Base-by-base conservation (phyloP, 2,329 filamentous ascomycete species). In the Ophiostoma novo-ulmi region DNA sequence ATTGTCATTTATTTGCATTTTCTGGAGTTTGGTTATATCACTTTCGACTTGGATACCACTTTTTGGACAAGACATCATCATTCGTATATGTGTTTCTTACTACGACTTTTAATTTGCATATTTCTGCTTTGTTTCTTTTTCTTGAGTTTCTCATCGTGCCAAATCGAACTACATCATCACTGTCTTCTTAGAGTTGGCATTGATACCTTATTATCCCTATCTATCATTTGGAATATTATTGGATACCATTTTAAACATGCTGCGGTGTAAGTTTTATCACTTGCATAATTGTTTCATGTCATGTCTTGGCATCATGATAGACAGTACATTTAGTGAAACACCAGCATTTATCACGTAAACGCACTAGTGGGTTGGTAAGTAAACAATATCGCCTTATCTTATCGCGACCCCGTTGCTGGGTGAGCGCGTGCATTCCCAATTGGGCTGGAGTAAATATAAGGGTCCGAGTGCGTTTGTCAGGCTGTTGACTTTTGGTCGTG, bases 391-490 rank as follows among this genome's bases (percentile, higher is more conserved):
- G 11, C 41, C 58, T 66, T 68, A 66, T 35, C 44, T 70, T 67
- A 73, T 73, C 71, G 67, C 10, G 2, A 26, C 1, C 2, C 22
- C 69, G 73, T 74, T 74, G 73, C 73, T 72, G 22, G 72, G 73
- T 73, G 52, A 74, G 71, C 67, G 22, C 65, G 65, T 69, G 22
- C 65, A 67, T 71, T 70, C 72, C 72, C 3, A n/a, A 74, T 71
- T 61, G 17, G 70, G 72, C 13, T 68, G 70, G 31, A 69, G 73
- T 74, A 74, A 74, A 74, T 73, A 74, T 72, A 74, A 44, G 44
- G 66, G 65, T 39, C 58, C 17, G 52, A 52, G 61, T 11, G 38
- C 58, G 22, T 10, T 6, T 63, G 41, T 41, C 70, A 58, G 39
- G 65, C 55, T 35, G 36, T 36, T 38, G 58, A 17, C 26, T 63